Evolutionary conservation across 1,284 basidiomycete genomes (phyloP).

Genomic region (Anthracocystis setariae): DNA sequence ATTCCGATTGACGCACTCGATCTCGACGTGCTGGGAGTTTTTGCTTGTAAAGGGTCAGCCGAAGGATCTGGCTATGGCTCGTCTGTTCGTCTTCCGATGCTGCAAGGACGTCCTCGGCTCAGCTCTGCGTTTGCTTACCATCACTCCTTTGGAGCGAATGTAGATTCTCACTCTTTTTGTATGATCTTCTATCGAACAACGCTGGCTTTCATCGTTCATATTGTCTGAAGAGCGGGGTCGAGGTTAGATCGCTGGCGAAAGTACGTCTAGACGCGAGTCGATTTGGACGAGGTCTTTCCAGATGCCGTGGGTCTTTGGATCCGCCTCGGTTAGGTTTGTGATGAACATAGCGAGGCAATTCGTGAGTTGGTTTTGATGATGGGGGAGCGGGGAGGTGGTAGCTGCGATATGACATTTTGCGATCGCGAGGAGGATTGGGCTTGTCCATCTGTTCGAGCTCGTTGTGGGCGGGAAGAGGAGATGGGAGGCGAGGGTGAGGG

Average conservation of each 20-base stretch:
- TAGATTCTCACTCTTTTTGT: constrained; percentile 69
- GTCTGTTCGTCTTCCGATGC: constrained; percentile 88
- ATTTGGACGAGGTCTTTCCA: constrained; percentile 20
- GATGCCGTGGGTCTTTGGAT: constrained; percentile 5
- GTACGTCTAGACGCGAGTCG: constrained; percentile 17
- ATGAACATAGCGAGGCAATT: constrained; percentile 4
- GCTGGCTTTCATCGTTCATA: neutral
- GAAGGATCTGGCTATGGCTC: constrained; percentile 79
- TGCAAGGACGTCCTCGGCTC: constrained; percentile 87
- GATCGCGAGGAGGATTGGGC: constrained; percentile 3
- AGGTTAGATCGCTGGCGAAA: too few relatives aligned
- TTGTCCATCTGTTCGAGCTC: neutral
- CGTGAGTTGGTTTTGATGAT: constrained; percentile 4
- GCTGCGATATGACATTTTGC: constrained; percentile 29
- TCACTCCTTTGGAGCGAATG: constrained; percentile 86
- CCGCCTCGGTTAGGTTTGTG: neutral
- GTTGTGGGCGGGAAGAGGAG: constrained; percentile 1
- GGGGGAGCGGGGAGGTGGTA: constrained; percentile 11
- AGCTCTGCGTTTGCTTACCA: constrained; percentile 86
- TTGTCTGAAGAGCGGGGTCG: too few relatives aligned
- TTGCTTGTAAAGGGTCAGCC: constrained; percentile 82
- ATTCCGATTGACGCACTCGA: constrained; percentile 81
- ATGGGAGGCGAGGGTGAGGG: constrained; percentile 9
- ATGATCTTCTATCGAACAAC: too few relatives aligned
- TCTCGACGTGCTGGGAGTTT: constrained; percentile 88